Evolutionary conservation across 306 rosid species (phyloP).

Genomic region (Mucuna pruriens): DNA sequence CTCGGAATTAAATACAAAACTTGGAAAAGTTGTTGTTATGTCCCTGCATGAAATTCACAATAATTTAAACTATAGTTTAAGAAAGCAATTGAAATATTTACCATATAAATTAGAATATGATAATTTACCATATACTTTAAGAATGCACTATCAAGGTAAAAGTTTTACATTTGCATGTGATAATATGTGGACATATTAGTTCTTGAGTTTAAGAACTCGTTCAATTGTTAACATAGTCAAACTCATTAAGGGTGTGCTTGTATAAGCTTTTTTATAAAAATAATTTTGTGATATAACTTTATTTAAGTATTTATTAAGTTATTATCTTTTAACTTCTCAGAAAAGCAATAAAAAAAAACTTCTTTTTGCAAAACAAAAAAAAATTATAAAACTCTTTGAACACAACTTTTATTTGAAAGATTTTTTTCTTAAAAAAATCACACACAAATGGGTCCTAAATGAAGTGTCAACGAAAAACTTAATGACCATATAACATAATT

Average conservation of each 20-base stretch:
- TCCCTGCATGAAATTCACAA: constrained; percentile 63
- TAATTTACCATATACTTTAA: too few relatives aligned
- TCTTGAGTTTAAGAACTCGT: neutral
- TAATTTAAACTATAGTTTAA: neutral
- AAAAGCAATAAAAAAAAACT: neutral
- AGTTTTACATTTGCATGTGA: neutral
- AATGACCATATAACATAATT: neutral
- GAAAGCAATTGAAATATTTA: neutral
- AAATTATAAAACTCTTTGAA: neutral
- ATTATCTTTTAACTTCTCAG: neutral
- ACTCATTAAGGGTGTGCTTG: neutral
- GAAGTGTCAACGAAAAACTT: neutral
- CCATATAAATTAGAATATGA: too few relatives aligned
- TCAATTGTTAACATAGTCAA: neutral
- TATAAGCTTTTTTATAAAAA: too few relatives aligned
- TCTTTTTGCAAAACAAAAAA: neutral
- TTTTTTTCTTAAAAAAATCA: neutral
- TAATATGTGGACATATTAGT: neutral
- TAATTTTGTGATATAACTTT: too few relatives aligned
- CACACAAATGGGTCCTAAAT: neutral
- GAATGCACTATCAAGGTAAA: neutral
- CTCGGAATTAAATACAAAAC: constrained; percentile 78
- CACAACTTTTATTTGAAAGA: neutral
- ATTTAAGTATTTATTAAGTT: neutral
- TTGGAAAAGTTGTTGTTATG: constrained; percentile 81